Evolutionary conservation across 192 early-diverging fungal genomes (phyloP), one percentile per base, ranked within the genome.

Genomic region (Backusella circina): DNA sequence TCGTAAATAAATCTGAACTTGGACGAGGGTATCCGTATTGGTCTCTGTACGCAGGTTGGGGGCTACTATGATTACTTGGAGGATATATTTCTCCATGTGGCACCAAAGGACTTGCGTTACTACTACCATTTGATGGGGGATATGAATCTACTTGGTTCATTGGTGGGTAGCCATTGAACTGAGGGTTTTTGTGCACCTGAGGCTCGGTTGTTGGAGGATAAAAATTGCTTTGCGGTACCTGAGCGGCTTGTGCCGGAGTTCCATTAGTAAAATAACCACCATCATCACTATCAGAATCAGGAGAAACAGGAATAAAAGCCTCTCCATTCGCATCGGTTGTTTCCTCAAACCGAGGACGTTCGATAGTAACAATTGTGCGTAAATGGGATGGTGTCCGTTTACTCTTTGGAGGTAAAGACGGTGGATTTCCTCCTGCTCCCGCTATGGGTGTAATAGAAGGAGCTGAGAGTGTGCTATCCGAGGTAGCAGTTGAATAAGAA

Each of bases 261-360:
- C 7, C 26, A 44, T 67, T 67, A 5, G 57, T 61, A 35, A 70
- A 70, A 30, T 47, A 70, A 21, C 39, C 66, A 30, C 21, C 69
- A 39, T 70, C 41, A 47, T 70, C 69, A 31, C 41, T 47, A 44
- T 70, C 69, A 15, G 39, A 44, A 32, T 70, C 69, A 47, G 69
- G 69, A 30, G 69, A 70, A 39, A 70, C 69, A 8, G 69, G 69
- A 38, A 70, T 30, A 70, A 70, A 70, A 7, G 12, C 35, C 26
- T 38, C 41, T 30, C 26, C 41, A 15, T 37, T 35, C 3, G 35
- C 69, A 28, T 70, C 69, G 6, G 37, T 26, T 21, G 32, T 38
- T 37, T 68, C 67, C 21, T 33, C 36, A 36, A 38, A 28, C 15
- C 38, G 33, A 44, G 69, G 69, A 5, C 69, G 21, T 47, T 70